Evolutionary conservation across 192 early-diverging fungal genomes (phyloP), one percentile per base, ranked within the genome.

Genomic region (Coemansia sp.): DNA sequence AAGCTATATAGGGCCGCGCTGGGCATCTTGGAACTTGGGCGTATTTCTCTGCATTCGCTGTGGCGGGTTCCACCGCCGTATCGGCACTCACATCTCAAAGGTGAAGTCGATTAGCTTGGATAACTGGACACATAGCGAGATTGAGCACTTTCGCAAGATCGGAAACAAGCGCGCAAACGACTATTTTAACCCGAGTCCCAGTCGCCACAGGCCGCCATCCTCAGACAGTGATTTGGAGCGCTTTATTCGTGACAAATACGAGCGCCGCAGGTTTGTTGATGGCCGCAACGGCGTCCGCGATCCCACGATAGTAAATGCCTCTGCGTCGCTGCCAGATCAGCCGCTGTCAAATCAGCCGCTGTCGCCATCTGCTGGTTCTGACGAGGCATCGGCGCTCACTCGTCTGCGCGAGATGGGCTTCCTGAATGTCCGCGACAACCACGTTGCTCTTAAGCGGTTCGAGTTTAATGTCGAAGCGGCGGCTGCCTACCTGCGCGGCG

Each of bases 41-140:
- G 84, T 95, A 42, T 97, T 99, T 69, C 73, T 99, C 40, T 99
- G 97, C 83, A 97, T 98, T 31, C 86, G 94, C 5, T 99, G 97
- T 79, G 90, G 85, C 51, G 87, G 91, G 39, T 72, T 92, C 38
- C 93, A 94, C 64, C 78, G 93, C 36, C 91, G 89, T 69, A 84
- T 96, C 70, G 94, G 94, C 40, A 96, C 94, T 0, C 93, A 95
- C 55, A 92, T 98, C 34, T 90, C 92, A 32, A 92, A 91, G 71
- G 93, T 99, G 60, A 97, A 96, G 79, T 95, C 93, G 6, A 87
- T 94, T 36, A 89, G 86, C 24, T 82, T 97, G 72, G 97, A 99
- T 78, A 86, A 87, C 31, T 99, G 97, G 97, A 91, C 91, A 10
- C 77, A 87, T 3, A 90, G 93, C 31, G 89, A 94, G 72, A 88